A percentile compares a stretch with the other conserved stretches of the same genome.
phyloP scores from a whole-genome alignment of 805 yeast species.

The Starmerella stigmatis region DNA sequence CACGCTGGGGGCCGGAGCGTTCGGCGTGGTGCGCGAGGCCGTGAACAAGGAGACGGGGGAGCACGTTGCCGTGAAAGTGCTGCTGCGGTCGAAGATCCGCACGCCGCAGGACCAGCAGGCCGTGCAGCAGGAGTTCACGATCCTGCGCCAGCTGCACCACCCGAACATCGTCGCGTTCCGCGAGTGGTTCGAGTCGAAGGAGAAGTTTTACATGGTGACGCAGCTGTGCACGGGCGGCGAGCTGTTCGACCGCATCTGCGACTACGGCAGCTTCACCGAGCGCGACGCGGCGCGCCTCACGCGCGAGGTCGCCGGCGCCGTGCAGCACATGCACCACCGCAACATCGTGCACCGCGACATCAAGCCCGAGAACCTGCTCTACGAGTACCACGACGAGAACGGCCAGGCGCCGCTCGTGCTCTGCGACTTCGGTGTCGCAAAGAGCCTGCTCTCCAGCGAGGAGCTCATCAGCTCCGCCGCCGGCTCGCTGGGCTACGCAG shows the following conservation, averaged over 20 bases:
- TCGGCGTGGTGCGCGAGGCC: slow-evolving; percentile 85
- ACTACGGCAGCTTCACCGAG: slow-evolving; percentile 78
- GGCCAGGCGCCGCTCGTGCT: slow-evolving; percentile 64
- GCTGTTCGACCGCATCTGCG: slow-evolving; percentile 73
- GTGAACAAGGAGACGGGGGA: slow-evolving; percentile 42
- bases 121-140: slow-evolving; percentile 65
- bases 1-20: slow-evolving; percentile 89
- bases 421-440: slow-evolving; percentile 96
- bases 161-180: slow-evolving; percentile 81
- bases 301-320: slow-evolving; percentile 64
- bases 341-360: slow-evolving; percentile 89
- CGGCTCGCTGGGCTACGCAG: slow-evolving; percentile 93
- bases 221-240: slow-evolving; percentile 96
- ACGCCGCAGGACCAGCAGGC: slow-evolving; percentile 53
- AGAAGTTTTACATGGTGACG: slow-evolving; percentile 86
- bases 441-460: slow-evolving; percentile 48
- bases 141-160: slow-evolving; percentile 60
- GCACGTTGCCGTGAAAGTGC: slow-evolving; percentile 82
- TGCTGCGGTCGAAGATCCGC: slow-evolving; percentile 71
- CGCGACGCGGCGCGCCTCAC: slow-evolving; percentile 71
- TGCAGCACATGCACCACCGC: slow-evolving; percentile 60
- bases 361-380: slow-evolving; percentile 86
- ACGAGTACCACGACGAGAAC: slow-evolving; percentile 40
- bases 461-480: slow-evolving; percentile 63
- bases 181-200: slow-evolving; percentile 90